Percentiles rank a stretch among this genome's conserved stretches.
phyloP scores from a whole-genome alignment of 2,329 filamentous ascomycete genomes.

The Alternaria triticina region DNA sequence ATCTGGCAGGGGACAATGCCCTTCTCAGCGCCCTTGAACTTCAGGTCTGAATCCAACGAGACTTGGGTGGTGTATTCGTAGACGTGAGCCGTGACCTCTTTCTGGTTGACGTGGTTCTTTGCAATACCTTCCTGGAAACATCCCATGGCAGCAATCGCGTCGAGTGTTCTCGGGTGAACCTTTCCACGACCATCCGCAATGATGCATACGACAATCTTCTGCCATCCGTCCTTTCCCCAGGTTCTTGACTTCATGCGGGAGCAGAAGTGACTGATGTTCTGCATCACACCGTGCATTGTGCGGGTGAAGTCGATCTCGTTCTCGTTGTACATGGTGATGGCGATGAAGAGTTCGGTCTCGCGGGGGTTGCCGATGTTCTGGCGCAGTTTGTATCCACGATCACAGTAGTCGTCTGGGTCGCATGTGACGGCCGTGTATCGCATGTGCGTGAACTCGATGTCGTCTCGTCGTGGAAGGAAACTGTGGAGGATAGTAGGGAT shows the following conservation, averaged over 20 bases:
- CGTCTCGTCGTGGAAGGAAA: conserved; percentile 90
- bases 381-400: conserved; percentile 87
- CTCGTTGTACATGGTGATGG: conserved; percentile 99
- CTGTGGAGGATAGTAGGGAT: conserved; percentile 98
- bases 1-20: conserved; percentile 98
- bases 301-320: conserved; percentile 95
- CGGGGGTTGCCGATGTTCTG: conserved; percentile 88
- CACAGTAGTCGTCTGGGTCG: conserved; percentile 91
- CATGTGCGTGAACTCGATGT: conserved; percentile 98
- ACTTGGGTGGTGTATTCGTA: conserved; percentile 99
- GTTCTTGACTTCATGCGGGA: conserved; percentile 88
- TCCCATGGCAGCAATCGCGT: conserved; percentile 93
- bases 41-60: conserved; percentile 90
- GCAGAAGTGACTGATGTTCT: conserved; percentile 97
- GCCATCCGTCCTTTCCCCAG: conserved; percentile 97
- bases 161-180: conserved; percentile 90
- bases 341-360: conserved; percentile 95
- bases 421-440: conserved; percentile 98
- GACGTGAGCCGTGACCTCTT: conserved; percentile 93
- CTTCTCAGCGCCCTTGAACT: conserved; percentile 99
- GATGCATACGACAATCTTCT: conserved; percentile 98
- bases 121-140: conserved; percentile 98
- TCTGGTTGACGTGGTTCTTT: conserved; percentile 97
- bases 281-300: conserved; percentile 99
- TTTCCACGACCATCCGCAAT: conserved; percentile 93